Evolutionary conservation across 1,284 basidiomycete species (phyloP), one percentile per base, ranked within the genome.

Genomic region (Taiwanofungus camphoratus): DNA sequence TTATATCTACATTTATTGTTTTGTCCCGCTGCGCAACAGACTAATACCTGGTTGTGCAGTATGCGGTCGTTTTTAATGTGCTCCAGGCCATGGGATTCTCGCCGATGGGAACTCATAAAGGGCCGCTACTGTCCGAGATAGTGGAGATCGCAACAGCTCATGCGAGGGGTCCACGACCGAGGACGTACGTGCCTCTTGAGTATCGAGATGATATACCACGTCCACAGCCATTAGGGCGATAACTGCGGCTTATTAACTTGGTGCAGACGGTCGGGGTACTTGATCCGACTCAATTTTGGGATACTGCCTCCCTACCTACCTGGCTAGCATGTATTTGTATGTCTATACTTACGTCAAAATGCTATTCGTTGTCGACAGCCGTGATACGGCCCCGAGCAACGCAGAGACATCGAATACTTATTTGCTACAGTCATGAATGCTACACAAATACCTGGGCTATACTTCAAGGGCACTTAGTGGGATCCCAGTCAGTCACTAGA

Each of bases 401-500:
- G n/a, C n/a, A 29, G n/a, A 9, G 26, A 8, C 8, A 29, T n/a
- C n/a, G 26, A 8, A 8, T 9, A 29, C 26, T 29, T 29, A 1
- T 9, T 29, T 29, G 26, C n/a, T n/a, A n/a, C n/a, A n/a, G n/a
- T 29, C n/a, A 29, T 29, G 26, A 9, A 29, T n/a, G 9, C n/a
- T n/a, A 9, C n/a, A 29, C 26, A 29, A 8, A n/a, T 29, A n/a
- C 8, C 26, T 29, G 9, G 26, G n/a, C 26, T 29, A n/a, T n/a
- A 29, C 16, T 11, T 52, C 41, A 60, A 16, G 54, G 56, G 33
- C 65, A 68, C 19, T 66, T 59, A 0, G 72, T 73, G 6, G 73
- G 73, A 53, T 76, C 73, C 73, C 73, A 77, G 52, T 76, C 74
- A 18, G 72, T 75, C 6, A 73, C 63, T 18, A 76, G 59, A 18